Base-by-base conservation (phyloP, 495 filamentous ascomycete species). In the Coniosporium apollinis region DNA sequence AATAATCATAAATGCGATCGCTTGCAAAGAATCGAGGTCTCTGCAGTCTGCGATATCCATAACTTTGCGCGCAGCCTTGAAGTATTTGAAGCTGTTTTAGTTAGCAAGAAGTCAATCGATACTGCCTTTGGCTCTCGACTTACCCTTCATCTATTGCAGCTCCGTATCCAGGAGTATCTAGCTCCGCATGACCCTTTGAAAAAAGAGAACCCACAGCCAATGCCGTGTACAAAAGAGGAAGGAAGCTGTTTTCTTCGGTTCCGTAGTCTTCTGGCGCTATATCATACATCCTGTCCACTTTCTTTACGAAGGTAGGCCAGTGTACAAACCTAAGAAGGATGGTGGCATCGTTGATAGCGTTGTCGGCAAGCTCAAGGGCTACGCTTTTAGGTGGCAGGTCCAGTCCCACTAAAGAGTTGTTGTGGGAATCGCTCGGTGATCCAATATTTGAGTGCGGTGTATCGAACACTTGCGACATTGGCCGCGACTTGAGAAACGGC, bases 11-110 rank as follows among this genome's bases (percentile, higher is more conserved):
- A 84, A 91, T 18, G 92, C 61, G 19, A 94, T 71, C 1, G 80
- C 78, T 50, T 96, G 86, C 11, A 96, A 63, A 2, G 83, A 84
- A 9, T 59, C 68, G 30, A 96, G 63, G 56, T 94, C 86, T 40
- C 85, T 72, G 43, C 85, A 92, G 46, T 94, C 83, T 3, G 86
- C 91, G 41, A 94, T 76, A 49, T 96, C 87, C 41, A 89, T 64
- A 41, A 94, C 60, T 37, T 82, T 70, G 19, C 83, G 75, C 5
- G 83, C 75, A 6, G 74, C 68, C 47, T 69, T 76, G 57, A 87
- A 94, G 51, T 83, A 94, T 61, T 83, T 82, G 45, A 79, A 71
- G 28, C 85, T 92, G 47, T 8, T 22, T n/a, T 13, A 9, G 19
- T 30, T 25, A 38, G 22, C 30, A 28, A 18, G 19, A 39, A 40